Evolutionary conservation across 768 basidiomycete genomes (phyloP).

Genomic region (Gymnopilus junonius): DNA sequence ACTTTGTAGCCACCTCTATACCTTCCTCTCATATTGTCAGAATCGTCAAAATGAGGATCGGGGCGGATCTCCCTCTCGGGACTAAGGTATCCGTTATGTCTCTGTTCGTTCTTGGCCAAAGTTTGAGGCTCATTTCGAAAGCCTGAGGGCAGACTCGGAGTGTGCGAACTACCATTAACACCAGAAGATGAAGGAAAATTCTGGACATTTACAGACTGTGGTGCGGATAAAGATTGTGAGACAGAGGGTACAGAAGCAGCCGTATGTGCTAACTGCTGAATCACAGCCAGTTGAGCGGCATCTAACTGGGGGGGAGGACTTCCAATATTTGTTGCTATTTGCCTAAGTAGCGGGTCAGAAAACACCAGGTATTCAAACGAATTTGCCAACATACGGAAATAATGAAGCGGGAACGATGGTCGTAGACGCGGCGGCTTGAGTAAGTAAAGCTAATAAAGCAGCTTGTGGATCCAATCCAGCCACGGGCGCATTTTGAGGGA

Average conservation of each 20-base stretch:
- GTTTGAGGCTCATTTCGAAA: slow-evolving; percentile 50
- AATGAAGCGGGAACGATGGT: slow-evolving; percentile 40
- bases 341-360: slow-evolving; percentile 40
- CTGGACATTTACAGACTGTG: slow-evolving; percentile 35
- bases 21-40: slow-evolving; percentile 54
- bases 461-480: slow-evolving; percentile 57
- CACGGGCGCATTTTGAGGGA: slow-evolving; percentile 21
- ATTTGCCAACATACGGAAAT: slow-evolving; percentile 29
- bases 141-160: slow-evolving; percentile 30
- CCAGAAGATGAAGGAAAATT: slow-evolving; percentile 34
- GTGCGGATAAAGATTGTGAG: slow-evolving; percentile 33
- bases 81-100: slow-evolving; percentile 52
- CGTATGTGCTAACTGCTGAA: slow-evolving; percentile 78
- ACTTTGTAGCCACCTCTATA: slow-evolving; percentile 59
- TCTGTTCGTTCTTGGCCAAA: slow-evolving; percentile 41
- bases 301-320: slow-evolving; percentile 43
- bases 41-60: slow-evolving; percentile 56
- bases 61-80: slow-evolving; percentile 53
- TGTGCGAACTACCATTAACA: slow-evolving; percentile 39
- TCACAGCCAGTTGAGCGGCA: slow-evolving; percentile 64
- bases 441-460: slow-evolving; percentile 69
- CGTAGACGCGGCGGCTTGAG: slow-evolving; percentile 56
- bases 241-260: slow-evolving; percentile 43
- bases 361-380: background rate
- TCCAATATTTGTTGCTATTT: slow-evolving; percentile 64